Percentiles rank a stretch among this genome's conserved stretches.
These are phyloP conservation scores for Pleoardoris graminearum DNA, from an alignment of 2,329 filamentous ascomycete genomes.

Conservation along the genomic window DNA sequence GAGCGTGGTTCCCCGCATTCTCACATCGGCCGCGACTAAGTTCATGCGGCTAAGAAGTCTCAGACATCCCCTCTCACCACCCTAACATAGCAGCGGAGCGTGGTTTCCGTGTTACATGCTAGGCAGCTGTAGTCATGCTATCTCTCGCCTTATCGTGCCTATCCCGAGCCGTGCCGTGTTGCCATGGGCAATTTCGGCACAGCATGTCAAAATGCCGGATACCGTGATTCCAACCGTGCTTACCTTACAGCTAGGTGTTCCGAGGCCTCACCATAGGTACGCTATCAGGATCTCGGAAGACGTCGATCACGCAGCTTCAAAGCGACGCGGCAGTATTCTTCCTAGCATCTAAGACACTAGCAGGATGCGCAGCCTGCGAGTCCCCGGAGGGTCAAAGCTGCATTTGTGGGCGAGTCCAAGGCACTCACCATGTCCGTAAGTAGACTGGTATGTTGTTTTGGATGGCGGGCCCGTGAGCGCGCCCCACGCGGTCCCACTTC, in stretches of 20 bases:
- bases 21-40: constrained; percentile 16
- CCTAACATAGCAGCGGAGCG: background rate
- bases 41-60: constrained; percentile 27
- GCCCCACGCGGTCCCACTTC: constrained; percentile 4
- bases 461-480: background rate
- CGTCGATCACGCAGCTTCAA: background rate
- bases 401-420: constrained; percentile 1
- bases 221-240: background rate
- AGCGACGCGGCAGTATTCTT: constrained; percentile 2
- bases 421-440: background rate
- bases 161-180: background rate
- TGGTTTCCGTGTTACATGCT: background rate
- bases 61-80: constrained; percentile 8
- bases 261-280: background rate
- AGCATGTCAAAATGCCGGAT: background rate
- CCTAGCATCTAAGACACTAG: background rate
- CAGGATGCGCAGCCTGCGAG: background rate
- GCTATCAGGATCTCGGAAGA: background rate
- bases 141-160: background rate
- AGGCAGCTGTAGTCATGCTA: background rate
- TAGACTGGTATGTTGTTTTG: background rate
- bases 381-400: background rate
- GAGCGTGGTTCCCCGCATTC: constrained; percentile 39
- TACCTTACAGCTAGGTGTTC: background rate
- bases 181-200: background rate